These are phyloP conservation scores for Escovopsis sp. DNA, from an alignment of 2,329 filamentous ascomycete species.

Conservation along the genomic window DNA sequence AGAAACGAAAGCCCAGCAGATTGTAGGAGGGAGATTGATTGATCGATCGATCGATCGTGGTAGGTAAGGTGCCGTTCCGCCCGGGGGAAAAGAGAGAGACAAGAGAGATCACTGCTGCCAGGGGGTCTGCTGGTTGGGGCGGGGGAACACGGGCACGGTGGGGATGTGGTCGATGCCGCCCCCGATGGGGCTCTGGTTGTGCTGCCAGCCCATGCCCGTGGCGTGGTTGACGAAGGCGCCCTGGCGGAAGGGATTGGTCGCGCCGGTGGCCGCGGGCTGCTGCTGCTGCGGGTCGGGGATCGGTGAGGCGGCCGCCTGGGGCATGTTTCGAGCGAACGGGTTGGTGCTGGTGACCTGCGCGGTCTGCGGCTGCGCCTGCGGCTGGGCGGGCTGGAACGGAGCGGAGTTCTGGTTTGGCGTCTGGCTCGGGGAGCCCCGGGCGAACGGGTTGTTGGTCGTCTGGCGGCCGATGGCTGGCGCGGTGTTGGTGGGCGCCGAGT, in stretches of 20 bases:
- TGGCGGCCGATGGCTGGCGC: constrained; percentile 37
- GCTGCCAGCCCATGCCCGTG: constrained; percentile 82
- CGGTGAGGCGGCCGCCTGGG: background rate
- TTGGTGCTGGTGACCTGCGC: constrained; percentile 42
- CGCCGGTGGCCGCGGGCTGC: constrained; percentile 50
- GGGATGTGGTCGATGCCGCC: constrained; percentile 65
- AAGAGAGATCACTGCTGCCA: constrained; percentile 41
- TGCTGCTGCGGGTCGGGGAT: constrained; percentile 16
- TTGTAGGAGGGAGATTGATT: too few relatives aligned
- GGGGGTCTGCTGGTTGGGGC: constrained; percentile 50
- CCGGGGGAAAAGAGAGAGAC: too few relatives aligned
- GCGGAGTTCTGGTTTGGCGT: constrained; percentile 8
- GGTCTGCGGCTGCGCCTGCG: constrained; percentile 10
- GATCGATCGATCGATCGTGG: too few relatives aligned
- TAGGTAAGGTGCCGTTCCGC: too few relatives aligned
- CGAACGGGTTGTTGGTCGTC: constrained; percentile 84
- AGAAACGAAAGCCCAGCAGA: too few relatives aligned
- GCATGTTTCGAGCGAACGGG: constrained; percentile 38
- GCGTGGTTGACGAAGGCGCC: constrained; percentile 78
- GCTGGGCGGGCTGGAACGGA: constrained; percentile 13
- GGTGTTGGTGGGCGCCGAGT: constrained; percentile 29
- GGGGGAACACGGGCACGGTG: constrained; percentile 74
- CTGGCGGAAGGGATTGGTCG: constrained; percentile 90
- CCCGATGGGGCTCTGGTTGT: constrained; percentile 62
- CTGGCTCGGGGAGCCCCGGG: constrained; percentile 43